Evolutionary conservation across 805 yeast species (phyloP), one percentile per base, ranked within the genome.

Genomic region (Ogataea trehalophila): DNA sequence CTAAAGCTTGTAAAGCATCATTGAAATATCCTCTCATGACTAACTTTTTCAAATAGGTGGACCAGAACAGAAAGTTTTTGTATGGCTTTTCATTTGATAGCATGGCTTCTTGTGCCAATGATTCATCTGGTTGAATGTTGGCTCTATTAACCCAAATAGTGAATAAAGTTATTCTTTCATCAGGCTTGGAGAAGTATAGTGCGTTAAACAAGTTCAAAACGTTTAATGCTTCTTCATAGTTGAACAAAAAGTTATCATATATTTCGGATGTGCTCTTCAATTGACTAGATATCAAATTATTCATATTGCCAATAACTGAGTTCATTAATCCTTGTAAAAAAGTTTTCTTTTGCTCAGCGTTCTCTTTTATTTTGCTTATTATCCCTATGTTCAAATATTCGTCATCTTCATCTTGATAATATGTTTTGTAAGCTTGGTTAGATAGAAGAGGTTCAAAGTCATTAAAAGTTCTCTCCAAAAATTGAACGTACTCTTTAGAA

Each of bases 101-200:
- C 56, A 74, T 64, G 9, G 76, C 75, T 39, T 63, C 70, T 44
- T 79, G 75, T 4, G 77, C 69, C 33, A 76, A 63, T 26, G 73
- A 77, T 17, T 70, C 70, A 48, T 75, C 79, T 1, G 91, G 91
- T 54, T 79, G 77, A 5, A 83, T 81, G 59, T 85, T 87, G 31
- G 83, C 81, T 47, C 79, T 72, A 58, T 86, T 86, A 23, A 83
- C 70, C 94, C 94, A 86, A 42, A 71, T 74, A 15, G 74, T 63
- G 34, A 81, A 63, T 37, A 72, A 59, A 42, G 70, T 69, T 31
- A 81, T 74, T 52, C 70, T 69, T 43, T 62, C 68, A 47, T 72
- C 68, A 13, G 65, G 59, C 16, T 71, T 69, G 2, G 71, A 57
- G 53, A 80, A 81, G 55, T 72, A 69, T 35, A 78, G 61, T 0